Evolutionary conservation across 1,284 basidiomycete species (phyloP).

Genomic region (Agaricales sp.): DNA sequence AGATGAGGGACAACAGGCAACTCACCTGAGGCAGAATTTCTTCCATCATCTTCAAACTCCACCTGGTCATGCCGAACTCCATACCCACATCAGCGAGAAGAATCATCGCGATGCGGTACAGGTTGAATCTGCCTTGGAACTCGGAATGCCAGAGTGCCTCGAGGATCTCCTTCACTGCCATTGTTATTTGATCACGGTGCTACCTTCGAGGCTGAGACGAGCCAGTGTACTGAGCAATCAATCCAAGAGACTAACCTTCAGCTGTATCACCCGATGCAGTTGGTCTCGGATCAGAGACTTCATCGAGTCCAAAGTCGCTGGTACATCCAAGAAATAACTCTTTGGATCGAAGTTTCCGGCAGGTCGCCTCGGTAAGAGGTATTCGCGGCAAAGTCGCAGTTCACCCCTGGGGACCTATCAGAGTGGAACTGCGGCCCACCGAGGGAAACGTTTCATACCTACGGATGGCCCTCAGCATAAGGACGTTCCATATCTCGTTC

Average conservation of each 20-base stretch:
- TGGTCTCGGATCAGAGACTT: slow-evolving; percentile 20
- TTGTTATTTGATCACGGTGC: slow-evolving; percentile 50
- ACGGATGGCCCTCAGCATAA: slow-evolving; percentile 55
- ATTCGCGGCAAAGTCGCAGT: slow-evolving; percentile 49
- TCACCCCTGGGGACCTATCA: slow-evolving; percentile 34
- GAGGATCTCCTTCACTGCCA: slow-evolving; percentile 53
- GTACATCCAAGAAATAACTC: slow-evolving; percentile 37
- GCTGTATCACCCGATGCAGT: slow-evolving; percentile 50
- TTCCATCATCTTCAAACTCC: slow-evolving; percentile 51
- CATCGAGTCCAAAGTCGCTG: slow-evolving; percentile 1
- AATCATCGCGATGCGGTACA: slow-evolving; percentile 57
- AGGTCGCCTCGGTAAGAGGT: slow-evolving; percentile 50
- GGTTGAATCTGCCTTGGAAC: slow-evolving; percentile 55
- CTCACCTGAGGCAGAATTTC: slow-evolving; percentile 71
- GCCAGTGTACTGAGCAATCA: slow-evolving; percentile 3
- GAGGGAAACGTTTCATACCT: slow-evolving; percentile 30
- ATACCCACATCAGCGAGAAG: slow-evolving; percentile 67
- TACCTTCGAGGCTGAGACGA: slow-evolving; percentile 13
- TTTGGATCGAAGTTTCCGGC: slow-evolving; percentile 36
- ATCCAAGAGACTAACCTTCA: slow-evolving; percentile 41
- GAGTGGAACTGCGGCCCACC: background rate
- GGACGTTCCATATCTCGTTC: slow-evolving; percentile 63
- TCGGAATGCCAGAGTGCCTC: slow-evolving; percentile 70
- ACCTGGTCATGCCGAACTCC: slow-evolving; percentile 64
- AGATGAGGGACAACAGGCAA: background rate